These are phyloP conservation scores for Cryptococcus sp. DNA, from an alignment of 1,284 basidiomycete species.

Conservation along the genomic window DNA sequence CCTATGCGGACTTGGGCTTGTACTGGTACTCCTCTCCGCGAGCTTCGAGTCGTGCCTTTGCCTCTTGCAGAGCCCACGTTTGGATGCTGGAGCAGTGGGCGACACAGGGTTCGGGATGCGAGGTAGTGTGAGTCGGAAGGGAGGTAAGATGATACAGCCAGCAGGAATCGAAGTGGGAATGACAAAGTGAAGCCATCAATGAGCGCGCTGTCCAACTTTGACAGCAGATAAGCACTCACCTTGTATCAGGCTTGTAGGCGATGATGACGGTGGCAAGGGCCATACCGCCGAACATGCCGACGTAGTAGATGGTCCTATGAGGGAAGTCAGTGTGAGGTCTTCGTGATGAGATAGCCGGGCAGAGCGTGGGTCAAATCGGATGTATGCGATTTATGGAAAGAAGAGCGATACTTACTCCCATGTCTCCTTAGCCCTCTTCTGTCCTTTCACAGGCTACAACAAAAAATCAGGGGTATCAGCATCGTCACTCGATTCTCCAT, in stretches of 20 bases:
- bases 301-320: slow-evolving; percentile 67
- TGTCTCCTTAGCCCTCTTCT: slow-evolving; percentile 40
- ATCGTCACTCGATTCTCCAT: slow-evolving; percentile 12
- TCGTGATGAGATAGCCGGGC: too few species aligned
- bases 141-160: too few species aligned
- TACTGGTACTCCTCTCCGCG: slow-evolving; percentile 83
- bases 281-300: slow-evolving; percentile 89
- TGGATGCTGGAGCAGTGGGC: slow-evolving; percentile 64
- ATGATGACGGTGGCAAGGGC: slow-evolving; percentile 71
- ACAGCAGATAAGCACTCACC: slow-evolving; percentile 60
- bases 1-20: slow-evolving; percentile 54
- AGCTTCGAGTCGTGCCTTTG: slow-evolving; percentile 82
- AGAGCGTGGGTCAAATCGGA: too few species aligned
- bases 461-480: not conserved
- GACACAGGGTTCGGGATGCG: not conserved
- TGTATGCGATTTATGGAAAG: not conserved
- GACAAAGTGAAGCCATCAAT: too few species aligned
- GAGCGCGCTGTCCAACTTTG: not conserved
- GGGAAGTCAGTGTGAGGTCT: too few species aligned
- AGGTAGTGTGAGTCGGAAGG: not conserved
- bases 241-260: slow-evolving; percentile 95
- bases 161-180: too few species aligned
- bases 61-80: slow-evolving; percentile 85
- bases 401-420: slow-evolving; percentile 46
- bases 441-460: slow-evolving; percentile 27